phyloP scores from a whole-genome alignment of 345 rosid species.

The Salix suchowensis region DNA sequence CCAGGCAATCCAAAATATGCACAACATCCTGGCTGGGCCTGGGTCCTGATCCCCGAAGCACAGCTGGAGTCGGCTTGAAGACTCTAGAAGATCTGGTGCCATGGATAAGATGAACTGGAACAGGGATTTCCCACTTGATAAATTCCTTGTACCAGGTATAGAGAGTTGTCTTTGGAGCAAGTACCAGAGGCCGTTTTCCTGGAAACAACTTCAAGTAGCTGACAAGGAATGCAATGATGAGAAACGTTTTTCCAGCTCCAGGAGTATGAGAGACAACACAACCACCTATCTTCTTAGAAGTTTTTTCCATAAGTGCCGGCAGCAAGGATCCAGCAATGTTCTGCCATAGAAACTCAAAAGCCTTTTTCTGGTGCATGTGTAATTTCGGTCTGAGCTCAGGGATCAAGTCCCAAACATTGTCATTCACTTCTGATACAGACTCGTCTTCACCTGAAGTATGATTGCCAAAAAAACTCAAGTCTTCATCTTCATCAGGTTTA shows the following conservation, averaged over 20 bases:
- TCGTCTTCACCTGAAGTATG: slow-evolving; percentile 19
- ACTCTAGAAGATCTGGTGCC: slow-evolving; percentile 68
- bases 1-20: slow-evolving; percentile 85
- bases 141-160: slow-evolving; percentile 97
- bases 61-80: slow-evolving; percentile 36
- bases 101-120: slow-evolving; percentile 83
- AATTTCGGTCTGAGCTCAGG: slow-evolving; percentile 65
- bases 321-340: slow-evolving; percentile 71
- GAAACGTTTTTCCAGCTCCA: slow-evolving; percentile 91
- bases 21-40: slow-evolving; percentile 71
- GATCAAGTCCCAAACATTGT: slow-evolving; percentile 78
- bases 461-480: slow-evolving; percentile 25
- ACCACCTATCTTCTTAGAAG: slow-evolving; percentile 61
- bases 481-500: slow-evolving; percentile 25
- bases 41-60: slow-evolving; percentile 41
- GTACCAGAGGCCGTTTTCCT: slow-evolving; percentile 73
- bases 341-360: slow-evolving; percentile 89
- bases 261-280: slow-evolving; percentile 94
- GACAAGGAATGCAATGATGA: slow-evolving; percentile 77
- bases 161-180: slow-evolving; percentile 90
- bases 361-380: slow-evolving; percentile 72
- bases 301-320: slow-evolving; percentile 51
- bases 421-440: slow-evolving; percentile 39
- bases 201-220: slow-evolving; percentile 90
- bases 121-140: slow-evolving; percentile 78